Percentiles rank a stretch among this genome's conserved stretches.
Evolutionary conservation across 768 basidiomycete species (phyloP).

Genomic region (Boletellus ananas): DNA sequence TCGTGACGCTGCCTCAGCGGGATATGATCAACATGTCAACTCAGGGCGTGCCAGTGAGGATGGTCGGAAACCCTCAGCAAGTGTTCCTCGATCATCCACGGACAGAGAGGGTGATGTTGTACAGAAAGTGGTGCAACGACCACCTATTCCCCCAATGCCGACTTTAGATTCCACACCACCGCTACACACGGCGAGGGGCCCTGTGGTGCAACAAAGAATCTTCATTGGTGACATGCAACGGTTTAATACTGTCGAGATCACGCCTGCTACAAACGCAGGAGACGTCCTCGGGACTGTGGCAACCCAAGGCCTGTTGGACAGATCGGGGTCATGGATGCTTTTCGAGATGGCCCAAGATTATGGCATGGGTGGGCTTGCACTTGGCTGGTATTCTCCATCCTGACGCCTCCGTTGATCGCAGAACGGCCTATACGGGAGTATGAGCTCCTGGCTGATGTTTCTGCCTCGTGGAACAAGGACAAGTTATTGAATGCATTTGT

Average conservation of each 20-base stretch:
- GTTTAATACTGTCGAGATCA: conserved; percentile 71
- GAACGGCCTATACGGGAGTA: conserved; percentile 89
- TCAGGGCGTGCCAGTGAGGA: conserved; percentile 28
- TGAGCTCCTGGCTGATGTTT: conserved; percentile 76
- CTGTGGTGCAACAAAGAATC: conserved; percentile 60
- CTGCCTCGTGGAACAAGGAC: conserved; percentile 85
- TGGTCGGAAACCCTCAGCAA: conserved; percentile 18
- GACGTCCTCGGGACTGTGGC: conserved; percentile 69
- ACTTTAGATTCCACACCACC: conserved; percentile 34
- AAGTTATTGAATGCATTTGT: conserved; percentile 78
- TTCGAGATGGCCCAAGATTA: conserved; percentile 89
- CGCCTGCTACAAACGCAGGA: conserved; percentile 60
- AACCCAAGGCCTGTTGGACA: conserved; percentile 60
- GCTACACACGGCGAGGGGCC: conserved; percentile 22
- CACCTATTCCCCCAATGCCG: conserved; percentile 39
- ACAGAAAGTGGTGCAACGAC: conserved; percentile 28
- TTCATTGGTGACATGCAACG: conserved; percentile 77
- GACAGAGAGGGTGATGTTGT: conserved; percentile 24
- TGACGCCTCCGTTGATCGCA: conserved; percentile 30
- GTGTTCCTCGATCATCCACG: conserved; percentile 17
- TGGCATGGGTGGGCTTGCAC: conserved; percentile 70
- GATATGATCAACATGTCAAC: conserved; percentile 17
- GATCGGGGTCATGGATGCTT: conserved; percentile 78
- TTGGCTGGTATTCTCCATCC: neutral
- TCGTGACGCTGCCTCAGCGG: conserved; percentile 12